Evolutionary conservation across 1,139 yeast genomes (phyloP).

Genomic region (Geotrichum siamense): DNA sequence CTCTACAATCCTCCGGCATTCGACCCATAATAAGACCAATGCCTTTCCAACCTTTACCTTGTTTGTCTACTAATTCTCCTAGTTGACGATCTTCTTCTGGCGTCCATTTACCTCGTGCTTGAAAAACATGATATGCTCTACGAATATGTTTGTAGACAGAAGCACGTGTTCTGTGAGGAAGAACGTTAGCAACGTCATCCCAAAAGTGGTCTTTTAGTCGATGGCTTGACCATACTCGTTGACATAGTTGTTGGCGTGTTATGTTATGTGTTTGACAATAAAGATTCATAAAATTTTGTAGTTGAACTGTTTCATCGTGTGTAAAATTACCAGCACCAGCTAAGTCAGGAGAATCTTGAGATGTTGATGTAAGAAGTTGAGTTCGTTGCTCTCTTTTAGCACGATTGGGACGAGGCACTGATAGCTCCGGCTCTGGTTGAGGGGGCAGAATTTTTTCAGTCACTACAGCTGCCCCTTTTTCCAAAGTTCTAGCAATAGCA

Average conservation of each 20-base stretch:
- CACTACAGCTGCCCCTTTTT: constrained; percentile 7
- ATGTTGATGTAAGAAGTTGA: neutral
- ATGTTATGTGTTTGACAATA: constrained; percentile 58
- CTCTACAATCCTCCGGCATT: constrained; percentile 97
- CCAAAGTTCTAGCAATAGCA: constrained; percentile 25
- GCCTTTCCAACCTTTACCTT: constrained; percentile 78
- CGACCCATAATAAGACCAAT: constrained; percentile 74
- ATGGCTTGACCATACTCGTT: constrained; percentile 80
- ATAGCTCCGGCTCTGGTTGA: neutral
- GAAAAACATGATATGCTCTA: constrained; percentile 79
- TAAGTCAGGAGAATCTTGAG: neutral
- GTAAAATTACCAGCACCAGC: constrained; percentile 46
- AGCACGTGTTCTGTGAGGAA: constrained; percentile 80
- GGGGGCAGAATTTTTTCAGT: neutral
- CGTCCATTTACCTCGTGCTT: constrained; percentile 85
- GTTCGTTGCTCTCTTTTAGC: neutral
- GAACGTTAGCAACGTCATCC: constrained; percentile 68
- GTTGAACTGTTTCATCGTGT: constrained; percentile 56
- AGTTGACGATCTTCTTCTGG: constrained; percentile 66
- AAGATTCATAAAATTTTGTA: constrained; percentile 63
- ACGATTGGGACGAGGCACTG: neutral
- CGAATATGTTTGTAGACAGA: constrained; percentile 88
- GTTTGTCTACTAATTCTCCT: constrained; percentile 53
- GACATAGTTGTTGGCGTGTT: constrained; percentile 62
- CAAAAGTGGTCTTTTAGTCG: constrained; percentile 83